phyloP scores from a whole-genome alignment of 352 stramenopile species.

The Thalassiosira livingstoniorum region DNA sequence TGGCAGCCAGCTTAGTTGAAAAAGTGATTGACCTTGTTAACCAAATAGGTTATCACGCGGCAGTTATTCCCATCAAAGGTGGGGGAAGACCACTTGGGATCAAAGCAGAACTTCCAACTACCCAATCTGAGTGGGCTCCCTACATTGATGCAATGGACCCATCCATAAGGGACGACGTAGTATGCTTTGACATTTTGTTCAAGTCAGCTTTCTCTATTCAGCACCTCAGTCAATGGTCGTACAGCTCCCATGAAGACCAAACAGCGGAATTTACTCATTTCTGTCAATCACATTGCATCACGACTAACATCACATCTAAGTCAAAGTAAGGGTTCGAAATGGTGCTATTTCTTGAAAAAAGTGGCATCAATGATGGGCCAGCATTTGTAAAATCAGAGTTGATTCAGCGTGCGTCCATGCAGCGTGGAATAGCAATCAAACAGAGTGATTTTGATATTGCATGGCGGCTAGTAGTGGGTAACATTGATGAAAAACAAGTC shows the following conservation, averaged over 20 bases:
- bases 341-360: neutral
- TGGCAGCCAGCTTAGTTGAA: too few relatives aligned
- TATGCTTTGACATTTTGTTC: neutral
- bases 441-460: neutral
- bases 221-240: neutral
- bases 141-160: neutral
- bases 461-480: too few relatives aligned
- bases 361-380: neutral
- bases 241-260: neutral
- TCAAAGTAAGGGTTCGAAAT: neutral
- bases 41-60: too few relatives aligned
- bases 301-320: neutral
- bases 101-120: too few relatives aligned
- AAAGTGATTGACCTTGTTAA: too few relatives aligned
- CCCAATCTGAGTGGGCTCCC: neutral
- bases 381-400: neutral
- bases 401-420: neutral
- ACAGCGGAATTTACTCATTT: neutral
- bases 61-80: too few relatives aligned
- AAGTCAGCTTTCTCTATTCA: neutral
- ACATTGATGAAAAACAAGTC: too few relatives aligned
- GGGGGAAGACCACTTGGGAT: too few relatives aligned
- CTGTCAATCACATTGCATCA: neutral
- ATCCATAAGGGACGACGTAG: neutral
- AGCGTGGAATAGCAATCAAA: neutral